Evolutionary conservation across 208 protist genomes (phyloP).

Genomic region (Leishmania mexicana): DNA sequence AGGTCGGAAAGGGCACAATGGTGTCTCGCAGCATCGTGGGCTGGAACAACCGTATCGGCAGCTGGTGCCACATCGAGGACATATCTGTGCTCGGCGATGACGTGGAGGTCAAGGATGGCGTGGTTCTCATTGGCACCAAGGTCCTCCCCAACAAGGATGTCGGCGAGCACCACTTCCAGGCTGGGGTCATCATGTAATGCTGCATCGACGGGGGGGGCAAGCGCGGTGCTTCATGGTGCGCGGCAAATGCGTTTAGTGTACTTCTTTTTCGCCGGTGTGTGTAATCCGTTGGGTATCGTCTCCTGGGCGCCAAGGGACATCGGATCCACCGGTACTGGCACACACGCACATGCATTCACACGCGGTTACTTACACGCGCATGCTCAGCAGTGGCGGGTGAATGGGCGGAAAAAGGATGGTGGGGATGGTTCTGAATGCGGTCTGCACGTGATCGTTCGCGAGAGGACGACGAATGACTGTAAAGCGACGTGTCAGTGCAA

Average conservation of each 20-base stretch:
- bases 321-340: background rate
- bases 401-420: background rate
- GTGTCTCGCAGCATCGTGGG: slow-evolving; percentile 95
- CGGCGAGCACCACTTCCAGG: slow-evolving; percentile 72
- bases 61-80: slow-evolving; percentile 94
- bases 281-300: background rate
- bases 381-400: background rate
- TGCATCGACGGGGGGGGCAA: too few species aligned
- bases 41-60: slow-evolving; percentile 94
- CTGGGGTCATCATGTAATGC: slow-evolving; percentile 94
- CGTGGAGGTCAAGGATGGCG: slow-evolving; percentile 91
- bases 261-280: background rate
- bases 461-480: background rate
- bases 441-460: background rate
- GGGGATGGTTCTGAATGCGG: background rate
- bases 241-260: background rate
- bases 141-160: slow-evolving; percentile 97
- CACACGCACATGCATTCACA: background rate
- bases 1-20: slow-evolving; percentile 77
- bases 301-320: background rate
- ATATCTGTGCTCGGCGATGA: slow-evolving; percentile 96
- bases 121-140: slow-evolving; percentile 92
- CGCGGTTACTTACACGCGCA: background rate
- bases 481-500: background rate
- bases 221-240: background rate